Evolutionary conservation across 2,329 filamentous ascomycete species (phyloP).

Genomic region (Blastomyces gilchristii): DNA sequence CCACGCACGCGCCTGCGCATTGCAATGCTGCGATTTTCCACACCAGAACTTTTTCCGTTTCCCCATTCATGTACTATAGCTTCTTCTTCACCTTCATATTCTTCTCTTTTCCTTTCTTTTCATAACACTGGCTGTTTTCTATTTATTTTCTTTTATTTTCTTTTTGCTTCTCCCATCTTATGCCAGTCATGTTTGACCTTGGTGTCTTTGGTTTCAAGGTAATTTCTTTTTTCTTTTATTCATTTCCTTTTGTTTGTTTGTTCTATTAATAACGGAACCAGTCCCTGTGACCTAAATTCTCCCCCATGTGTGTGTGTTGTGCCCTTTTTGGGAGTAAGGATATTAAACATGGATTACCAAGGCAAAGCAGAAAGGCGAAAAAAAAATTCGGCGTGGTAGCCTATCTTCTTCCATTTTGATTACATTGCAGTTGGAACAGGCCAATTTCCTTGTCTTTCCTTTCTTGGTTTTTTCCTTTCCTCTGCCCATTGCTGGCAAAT

Average conservation of each 20-base stretch:
- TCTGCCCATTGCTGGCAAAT: too few relatives aligned
- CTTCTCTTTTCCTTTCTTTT: background rate
- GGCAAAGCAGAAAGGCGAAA: background rate
- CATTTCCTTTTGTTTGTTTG: background rate
- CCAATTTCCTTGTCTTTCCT: background rate
- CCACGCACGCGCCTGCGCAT: background rate
- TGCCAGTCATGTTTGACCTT: background rate
- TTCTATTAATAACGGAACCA: background rate
- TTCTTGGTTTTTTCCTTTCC: background rate
- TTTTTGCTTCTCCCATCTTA: background rate
- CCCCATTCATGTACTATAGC: constrained; percentile 12
- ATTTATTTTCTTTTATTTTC: too few relatives aligned
- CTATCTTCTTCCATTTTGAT: background rate
- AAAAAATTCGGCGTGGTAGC: background rate
- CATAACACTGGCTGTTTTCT: background rate
- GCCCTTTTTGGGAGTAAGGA: background rate
- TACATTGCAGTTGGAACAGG: background rate
- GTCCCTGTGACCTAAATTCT: background rate
- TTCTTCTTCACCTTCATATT: background rate
- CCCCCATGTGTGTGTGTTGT: background rate
- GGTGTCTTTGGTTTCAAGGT: background rate
- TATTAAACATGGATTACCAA: background rate
- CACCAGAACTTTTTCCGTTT: background rate
- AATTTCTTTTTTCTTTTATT: background rate
- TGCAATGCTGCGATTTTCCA: background rate